A percentile compares a stretch with the other conserved stretches of the same genome.
Conservation (phyloP, 192 early-diverging fungal genomes). For the Entomortierella lignicola region DNA sequence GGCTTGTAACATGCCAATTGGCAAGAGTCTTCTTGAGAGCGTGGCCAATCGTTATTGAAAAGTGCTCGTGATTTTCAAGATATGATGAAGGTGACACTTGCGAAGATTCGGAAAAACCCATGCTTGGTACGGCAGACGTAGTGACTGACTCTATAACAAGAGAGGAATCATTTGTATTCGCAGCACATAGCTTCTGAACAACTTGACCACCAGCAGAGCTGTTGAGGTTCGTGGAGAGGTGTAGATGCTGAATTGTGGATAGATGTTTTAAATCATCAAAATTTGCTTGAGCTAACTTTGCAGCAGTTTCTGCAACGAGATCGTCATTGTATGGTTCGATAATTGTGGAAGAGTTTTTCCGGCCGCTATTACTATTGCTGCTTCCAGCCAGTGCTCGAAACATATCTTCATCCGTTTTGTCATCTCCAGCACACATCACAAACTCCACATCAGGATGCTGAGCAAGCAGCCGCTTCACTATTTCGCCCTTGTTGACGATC, state of each 20-base stretch:
- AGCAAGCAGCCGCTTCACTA: constrained; percentile 86
- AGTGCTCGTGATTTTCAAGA: constrained; percentile 4
- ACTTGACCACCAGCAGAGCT: too few relatives aligned
- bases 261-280: constrained; percentile 27
- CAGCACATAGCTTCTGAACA: not conserved
- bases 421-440: constrained; percentile 95
- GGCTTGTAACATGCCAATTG: constrained; percentile 81
- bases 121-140: not conserved
- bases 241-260: not conserved
- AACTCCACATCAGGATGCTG: constrained; percentile 82
- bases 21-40: constrained; percentile 90
- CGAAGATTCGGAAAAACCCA: not conserved
- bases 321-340: constrained; percentile 34
- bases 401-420: constrained; percentile 99
- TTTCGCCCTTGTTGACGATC: constrained; percentile 96
- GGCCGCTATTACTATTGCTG: not conserved
- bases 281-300: constrained; percentile 29
- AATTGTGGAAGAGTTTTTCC: not conserved
- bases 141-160: constrained; percentile 48
- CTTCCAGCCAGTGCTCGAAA: constrained; percentile 74
- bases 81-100: not conserved
- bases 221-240: not conserved
- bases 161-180: constrained; percentile 29
- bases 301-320: constrained; percentile 35
- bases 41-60: constrained; percentile 79